phyloP scores from a whole-genome alignment of 176 grass and related monocot species.

The Puya raimondii region DNA sequence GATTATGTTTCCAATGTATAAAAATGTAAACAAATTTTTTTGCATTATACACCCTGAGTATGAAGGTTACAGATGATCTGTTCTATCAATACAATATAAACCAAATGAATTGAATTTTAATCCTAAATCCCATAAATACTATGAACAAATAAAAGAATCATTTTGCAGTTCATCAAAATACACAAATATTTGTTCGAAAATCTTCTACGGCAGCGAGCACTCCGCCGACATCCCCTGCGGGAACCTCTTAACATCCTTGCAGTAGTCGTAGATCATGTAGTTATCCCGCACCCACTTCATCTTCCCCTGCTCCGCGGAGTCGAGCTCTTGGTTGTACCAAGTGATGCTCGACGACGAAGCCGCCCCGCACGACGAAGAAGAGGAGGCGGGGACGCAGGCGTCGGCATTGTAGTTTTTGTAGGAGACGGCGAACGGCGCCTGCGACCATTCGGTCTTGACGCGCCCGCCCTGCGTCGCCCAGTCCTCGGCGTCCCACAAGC shows the following conservation, averaged over 20 bases:
- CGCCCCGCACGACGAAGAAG: background rate
- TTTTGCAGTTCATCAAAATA: too few relatives aligned
- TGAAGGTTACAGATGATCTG: too few relatives aligned
- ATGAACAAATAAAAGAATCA: too few relatives aligned
- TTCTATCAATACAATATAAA: too few relatives aligned
- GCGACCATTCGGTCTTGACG: slow-evolving; percentile 46
- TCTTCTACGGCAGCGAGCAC: slow-evolving; percentile 33
- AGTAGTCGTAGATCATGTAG: slow-evolving; percentile 62
- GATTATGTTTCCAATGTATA: too few relatives aligned
- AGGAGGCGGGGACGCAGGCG: background rate
- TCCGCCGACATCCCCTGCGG: slow-evolving; percentile 25
- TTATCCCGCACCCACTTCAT: slow-evolving; percentile 39
- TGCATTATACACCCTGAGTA: too few relatives aligned
- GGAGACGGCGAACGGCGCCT: slow-evolving; percentile 37
- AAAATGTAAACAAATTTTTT: too few relatives aligned
- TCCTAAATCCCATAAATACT: too few relatives aligned
- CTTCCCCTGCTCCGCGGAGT: slow-evolving; percentile 25
- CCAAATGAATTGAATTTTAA: too few relatives aligned
- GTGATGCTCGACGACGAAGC: background rate
- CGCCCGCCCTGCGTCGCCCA: slow-evolving; percentile 58
- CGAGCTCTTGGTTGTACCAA: slow-evolving; percentile 31
- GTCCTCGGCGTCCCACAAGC: slow-evolving; percentile 58
- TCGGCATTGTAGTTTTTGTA: slow-evolving; percentile 42
- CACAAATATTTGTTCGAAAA: too few relatives aligned
- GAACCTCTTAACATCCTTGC: slow-evolving; percentile 29